Evolutionary conservation across 2,329 filamentous ascomycete genomes (phyloP).

Genomic region (Pseudogymnoascus sp.): DNA sequence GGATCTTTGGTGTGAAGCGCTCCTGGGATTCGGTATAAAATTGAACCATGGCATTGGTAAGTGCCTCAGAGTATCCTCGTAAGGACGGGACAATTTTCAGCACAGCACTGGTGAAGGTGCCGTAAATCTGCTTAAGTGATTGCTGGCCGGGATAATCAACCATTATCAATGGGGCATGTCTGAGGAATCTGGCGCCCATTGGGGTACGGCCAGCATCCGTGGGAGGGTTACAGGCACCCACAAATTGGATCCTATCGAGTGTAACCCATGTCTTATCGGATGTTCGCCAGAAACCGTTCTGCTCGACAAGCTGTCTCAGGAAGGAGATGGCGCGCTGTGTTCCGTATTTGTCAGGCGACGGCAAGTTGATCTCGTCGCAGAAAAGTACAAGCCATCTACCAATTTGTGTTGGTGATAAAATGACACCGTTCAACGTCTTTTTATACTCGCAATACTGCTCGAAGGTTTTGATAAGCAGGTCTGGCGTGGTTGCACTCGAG

Average conservation of each 20-base stretch:
- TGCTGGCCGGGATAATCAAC: constrained; percentile 96
- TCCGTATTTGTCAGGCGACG: constrained; percentile 92
- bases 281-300: constrained; percentile 98
- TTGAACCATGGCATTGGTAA: constrained; percentile 96
- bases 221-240: constrained; percentile 95
- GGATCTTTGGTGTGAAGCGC: constrained; percentile 90
- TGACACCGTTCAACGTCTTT: constrained; percentile 93
- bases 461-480: constrained; percentile 96
- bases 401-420: constrained; percentile 92
- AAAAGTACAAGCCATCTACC: constrained; percentile 97
- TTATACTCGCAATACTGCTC: constrained; percentile 99
- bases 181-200: constrained; percentile 84
- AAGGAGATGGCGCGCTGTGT: constrained; percentile 97
- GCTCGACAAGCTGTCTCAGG: constrained; percentile 91
- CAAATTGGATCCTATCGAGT: constrained; percentile 95
- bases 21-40: constrained; percentile 93
- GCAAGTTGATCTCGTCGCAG: constrained; percentile 98
- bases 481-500: constrained; percentile 94
- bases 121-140: constrained; percentile 94
- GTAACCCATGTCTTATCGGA: constrained; percentile 97
- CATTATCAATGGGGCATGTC: constrained; percentile 98
- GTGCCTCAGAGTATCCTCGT: constrained; percentile 86
- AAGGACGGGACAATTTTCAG: constrained; percentile 93
- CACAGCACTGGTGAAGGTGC: constrained; percentile 92
- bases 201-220: constrained; percentile 95